Evolutionary conservation across 1,284 basidiomycete genomes (phyloP), one percentile per base, ranked within the genome.

Genomic region (Cryptococcus sp.): DNA sequence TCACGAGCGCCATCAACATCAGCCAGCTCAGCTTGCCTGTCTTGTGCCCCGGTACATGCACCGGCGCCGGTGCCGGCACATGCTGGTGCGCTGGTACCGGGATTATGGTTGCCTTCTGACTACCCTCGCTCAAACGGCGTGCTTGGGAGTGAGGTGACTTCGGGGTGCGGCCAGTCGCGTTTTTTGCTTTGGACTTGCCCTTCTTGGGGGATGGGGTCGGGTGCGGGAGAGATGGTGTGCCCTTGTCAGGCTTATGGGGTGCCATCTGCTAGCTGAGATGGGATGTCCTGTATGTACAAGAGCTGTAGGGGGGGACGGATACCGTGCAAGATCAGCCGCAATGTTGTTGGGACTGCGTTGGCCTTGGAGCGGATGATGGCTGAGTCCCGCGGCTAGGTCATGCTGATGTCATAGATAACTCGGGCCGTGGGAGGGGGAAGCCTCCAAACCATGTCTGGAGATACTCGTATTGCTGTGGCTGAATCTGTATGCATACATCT

Each of bases 1-100:
- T 57, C 8, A 60, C 35, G 13, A 60, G 46, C n/a, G 49, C 50
- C 16, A 53, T 35, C 16, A 62, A 48, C 9, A 60, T 39, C n/a
- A 56, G 20, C 47, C 51, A 62, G 40, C 43, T 53, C 21, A 55
- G 24, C n/a, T 46, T 55, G 39, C 50, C 40, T 1, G 38, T 28
- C 24, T 52, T 52, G 13, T 50, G 48, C 13, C 21, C 11, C n/a
- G 48, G 48, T 37, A 50, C 13, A 7, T 50, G 48, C 18, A 50
- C 33, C 12, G 48, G 48, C 12, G 48, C 48, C 39, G 48, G 33
- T 12, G 24, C 50, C 4, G 38, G 21, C 12, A 44, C 33, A 33
- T 44, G 50, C 9, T 42, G 50, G 21, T 52, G 48, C 46, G 40
- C 4, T 21, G 16, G 40, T 4, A n/a, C 20, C 4, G 40, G 40